Evolutionary conservation across 2,329 filamentous ascomycete species (phyloP).

Genomic region (Penicillium concentricum): DNA sequence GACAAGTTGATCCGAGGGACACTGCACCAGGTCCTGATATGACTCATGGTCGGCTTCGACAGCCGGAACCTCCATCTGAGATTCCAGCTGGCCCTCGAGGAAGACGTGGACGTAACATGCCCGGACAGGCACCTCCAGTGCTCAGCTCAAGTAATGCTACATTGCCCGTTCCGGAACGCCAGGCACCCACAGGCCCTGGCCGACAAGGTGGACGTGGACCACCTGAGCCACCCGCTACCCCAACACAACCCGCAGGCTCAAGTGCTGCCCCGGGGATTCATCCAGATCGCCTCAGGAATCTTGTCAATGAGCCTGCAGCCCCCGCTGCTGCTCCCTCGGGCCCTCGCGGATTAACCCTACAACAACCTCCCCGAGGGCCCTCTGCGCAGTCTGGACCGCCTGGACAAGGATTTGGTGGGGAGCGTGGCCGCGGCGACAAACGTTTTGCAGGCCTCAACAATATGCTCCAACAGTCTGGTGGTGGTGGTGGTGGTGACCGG

Average conservation of each 20-base stretch:
- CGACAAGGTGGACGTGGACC: constrained; percentile 38
- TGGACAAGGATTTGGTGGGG: constrained; percentile 34
- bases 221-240: constrained; percentile 32
- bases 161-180: constrained; percentile 36
- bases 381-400: constrained; percentile 35
- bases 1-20: constrained; percentile 41
- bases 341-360: constrained; percentile 19
- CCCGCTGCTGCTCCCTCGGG: constrained; percentile 2
- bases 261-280: constrained; percentile 51
- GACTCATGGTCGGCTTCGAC: constrained; percentile 49
- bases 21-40: constrained; percentile 41
- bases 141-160: constrained; percentile 21
- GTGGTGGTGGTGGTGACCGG: constrained; percentile 30
- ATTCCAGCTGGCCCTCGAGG: constrained; percentile 57
- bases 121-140: constrained; percentile 28
- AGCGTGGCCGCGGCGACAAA: constrained; percentile 46
- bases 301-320: constrained; percentile 31
- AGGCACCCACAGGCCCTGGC: constrained; percentile 45
- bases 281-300: constrained; percentile 53
- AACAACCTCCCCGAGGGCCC: constrained; percentile 27
- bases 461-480: constrained; percentile 46
- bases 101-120: constrained; percentile 31
- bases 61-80: constrained; percentile 40
- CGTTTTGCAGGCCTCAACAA: constrained; percentile 49
- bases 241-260: constrained; percentile 32